These are phyloP conservation scores for Claviceps arundinis DNA, from an alignment of 2,329 filamentous ascomycete genomes.

Conservation along the genomic window DNA sequence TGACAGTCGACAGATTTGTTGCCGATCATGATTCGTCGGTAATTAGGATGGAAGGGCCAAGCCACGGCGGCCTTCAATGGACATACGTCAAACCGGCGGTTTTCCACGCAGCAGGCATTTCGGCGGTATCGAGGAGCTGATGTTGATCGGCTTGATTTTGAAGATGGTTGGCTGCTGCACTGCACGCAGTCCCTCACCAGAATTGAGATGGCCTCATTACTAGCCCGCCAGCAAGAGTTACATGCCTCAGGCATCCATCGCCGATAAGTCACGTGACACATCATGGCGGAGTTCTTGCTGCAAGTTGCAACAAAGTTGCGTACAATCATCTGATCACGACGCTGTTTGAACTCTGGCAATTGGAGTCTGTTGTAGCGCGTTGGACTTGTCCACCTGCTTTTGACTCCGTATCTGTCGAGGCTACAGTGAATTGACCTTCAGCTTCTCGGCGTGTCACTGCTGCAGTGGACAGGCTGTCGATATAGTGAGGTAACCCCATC, in stretches of 20 bases:
- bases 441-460: too few species aligned
- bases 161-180: constrained; percentile 20
- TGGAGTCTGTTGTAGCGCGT: too few species aligned
- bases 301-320: too few species aligned
- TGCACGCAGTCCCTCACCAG: constrained; percentile 23
- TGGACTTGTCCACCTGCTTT: too few species aligned
- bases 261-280: constrained; percentile 9
- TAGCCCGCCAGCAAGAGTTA: constrained; percentile 12
- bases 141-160: constrained; percentile 12
- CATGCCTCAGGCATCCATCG: constrained; percentile 18
- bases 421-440: too few species aligned
- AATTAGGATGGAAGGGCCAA: not conserved
- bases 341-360: too few species aligned
- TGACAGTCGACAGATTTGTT: constrained; percentile 1
- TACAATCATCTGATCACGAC: too few species aligned
- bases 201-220: constrained; percentile 15
- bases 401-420: too few species aligned
- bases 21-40: not conserved
- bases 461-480: too few species aligned
- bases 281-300: not conserved
- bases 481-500: too few species aligned
- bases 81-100: constrained; percentile 89
- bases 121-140: constrained; percentile 31
- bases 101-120: constrained; percentile 98
- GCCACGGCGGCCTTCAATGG: constrained; percentile 14